These are phyloP conservation scores for Penicillium sp. DNA, from an alignment of 2,329 filamentous ascomycete species.

Conservation along the genomic window DNA sequence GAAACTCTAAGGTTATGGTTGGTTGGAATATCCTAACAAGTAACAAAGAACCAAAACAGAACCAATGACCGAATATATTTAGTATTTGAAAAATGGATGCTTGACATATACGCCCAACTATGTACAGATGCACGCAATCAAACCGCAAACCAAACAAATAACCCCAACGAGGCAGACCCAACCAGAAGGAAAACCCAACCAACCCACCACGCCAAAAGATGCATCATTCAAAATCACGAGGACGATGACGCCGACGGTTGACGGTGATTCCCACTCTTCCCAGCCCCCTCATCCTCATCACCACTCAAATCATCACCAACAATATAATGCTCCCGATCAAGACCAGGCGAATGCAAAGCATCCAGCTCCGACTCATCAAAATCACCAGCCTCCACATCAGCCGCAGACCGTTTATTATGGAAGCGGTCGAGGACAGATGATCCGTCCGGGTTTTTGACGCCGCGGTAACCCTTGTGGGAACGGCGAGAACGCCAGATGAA, in stretches of 20 bases:
- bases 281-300: slow-evolving; percentile 37
- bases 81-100: slow-evolving; percentile 11
- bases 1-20: too few relatives aligned
- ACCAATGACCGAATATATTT: slow-evolving; percentile 10
- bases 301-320: slow-evolving; percentile 54
- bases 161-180: background rate
- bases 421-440: slow-evolving; percentile 58
- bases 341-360: slow-evolving; percentile 52
- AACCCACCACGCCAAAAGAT: slow-evolving; percentile 15
- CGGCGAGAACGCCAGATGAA: slow-evolving; percentile 65
- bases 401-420: slow-evolving; percentile 47
- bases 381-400: slow-evolving; percentile 66
- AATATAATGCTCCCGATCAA: slow-evolving; percentile 52
- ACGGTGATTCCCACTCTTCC: slow-evolving; percentile 1
- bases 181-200: background rate
- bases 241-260: slow-evolving; percentile 15
- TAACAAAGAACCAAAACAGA: background rate
- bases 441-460: slow-evolving; percentile 52
- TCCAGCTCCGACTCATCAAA: slow-evolving; percentile 68
- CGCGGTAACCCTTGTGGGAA: slow-evolving; percentile 51
- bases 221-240: slow-evolving; percentile 16
- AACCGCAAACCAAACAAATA: background rate
- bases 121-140: slow-evolving; percentile 14
- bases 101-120: slow-evolving; percentile 2
- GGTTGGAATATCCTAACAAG: too few relatives aligned